Base-by-base conservation (phyloP, 371 early-diverging fungal genomes). In the Rhizopus arrhizus region DNA sequence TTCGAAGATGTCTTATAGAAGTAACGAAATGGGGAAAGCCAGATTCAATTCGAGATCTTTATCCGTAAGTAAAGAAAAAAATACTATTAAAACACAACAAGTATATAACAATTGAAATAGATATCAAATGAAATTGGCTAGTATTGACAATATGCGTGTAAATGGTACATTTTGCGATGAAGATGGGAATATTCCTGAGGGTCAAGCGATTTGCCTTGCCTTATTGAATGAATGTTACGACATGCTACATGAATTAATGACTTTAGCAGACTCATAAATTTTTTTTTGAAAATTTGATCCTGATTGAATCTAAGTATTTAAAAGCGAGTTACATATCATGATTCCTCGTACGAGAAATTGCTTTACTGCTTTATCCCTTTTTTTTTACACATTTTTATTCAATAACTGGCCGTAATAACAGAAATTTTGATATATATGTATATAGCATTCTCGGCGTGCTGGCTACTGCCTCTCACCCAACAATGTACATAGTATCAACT, bases 211-310 rank as follows among this genome's bases (percentile, higher is more conserved):
- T 29, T 88, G 94, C 53, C 87, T 89, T 66, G 89, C 89, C 16
- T 68, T 94, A 49, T 76, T 95, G 61, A 89, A 90, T 61, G 91
- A 94, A 69, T 95, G 95, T 65, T 93, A 94, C 59, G 94, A 95
- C 67, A 82, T 93, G 53, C 79, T 93, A 50, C 85, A 86, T 47
- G 93, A 91, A 58, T 70, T 93, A 9, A 87, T 87, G 59, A 62
- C 62, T 56, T 48, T 65, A n/a, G 65, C 56, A 54, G 65, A 65
- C 28, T 12, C 60, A 42, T 59, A 42, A 55, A 12, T 16, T 38
- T 38, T 38, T 38, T 5, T 38, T 38, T 38, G 11, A 66, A n/a
- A n/a, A n/a, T n/a, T n/a, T n/a, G n/a, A n/a, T n/a, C n/a, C n/a
- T n/a, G n/a, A n/a, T n/a, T n/a, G n/a, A n/a, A n/a, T n/a, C n/a